Base-by-base conservation (phyloP, 768 basidiomycete species). In the Terana coerulea region DNA sequence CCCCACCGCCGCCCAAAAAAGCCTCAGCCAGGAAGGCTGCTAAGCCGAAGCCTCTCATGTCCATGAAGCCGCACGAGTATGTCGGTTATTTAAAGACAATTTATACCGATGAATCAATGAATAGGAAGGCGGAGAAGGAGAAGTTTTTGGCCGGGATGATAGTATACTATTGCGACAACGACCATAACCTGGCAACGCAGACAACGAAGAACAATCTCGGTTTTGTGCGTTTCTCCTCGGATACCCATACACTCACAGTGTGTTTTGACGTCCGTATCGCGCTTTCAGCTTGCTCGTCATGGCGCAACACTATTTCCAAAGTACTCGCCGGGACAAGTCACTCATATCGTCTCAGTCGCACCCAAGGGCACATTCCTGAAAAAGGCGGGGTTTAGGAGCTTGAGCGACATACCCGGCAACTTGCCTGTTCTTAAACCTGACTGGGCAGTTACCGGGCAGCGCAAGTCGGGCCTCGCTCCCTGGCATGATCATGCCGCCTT, bases 391-490 rank as follows among this genome's bases (percentile, higher is more conserved):
- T 59, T 85, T 19, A 79, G 73, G 57, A 65, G 53, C 5, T 64
- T 84, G 14, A 66, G 63, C 6, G 76, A 86, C 3, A 83, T 91
- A 37, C 86, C 88, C 3, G 63, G 72, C n/a, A 69, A 78, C 36
- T 82, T 88, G 10, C 81, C 84, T 9, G 81, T 80, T 10, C 75
- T 88, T 28, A 78, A 61, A 31, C 88, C 85, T 86, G 58, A 60
- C 12, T 88, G 85, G 84, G 70, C 85, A 8, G 53, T 73, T 3
- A 68, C 72, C 75, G 75, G 9, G 65, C 40, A 15, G 40, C 43
- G 19, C 15, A 26, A 33, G 17, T 40, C n/a, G 6, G 33, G 28
- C 24, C 45, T 48, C 33, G 49, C 29, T 17, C 40, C 11, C 19
- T 43, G 35, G 10, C 54, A 58, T 26, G 45, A 49, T 3, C 54